These are phyloP conservation scores for Pugionium dolabratum DNA, from an alignment of 345 rosid species.

Conservation along the genomic window DNA sequence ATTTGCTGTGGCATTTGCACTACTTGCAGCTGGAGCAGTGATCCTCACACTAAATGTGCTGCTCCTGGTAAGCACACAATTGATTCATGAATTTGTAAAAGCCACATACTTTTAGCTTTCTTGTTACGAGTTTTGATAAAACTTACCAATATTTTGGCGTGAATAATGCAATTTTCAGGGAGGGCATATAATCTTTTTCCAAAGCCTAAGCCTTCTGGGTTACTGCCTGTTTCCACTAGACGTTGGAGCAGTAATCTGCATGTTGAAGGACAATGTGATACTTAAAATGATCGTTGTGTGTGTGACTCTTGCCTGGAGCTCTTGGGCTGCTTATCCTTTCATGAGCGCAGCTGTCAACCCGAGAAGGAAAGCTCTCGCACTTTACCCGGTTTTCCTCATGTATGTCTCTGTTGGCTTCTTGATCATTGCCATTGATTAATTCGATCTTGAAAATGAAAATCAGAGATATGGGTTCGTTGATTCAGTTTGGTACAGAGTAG, in stretches of 20 bases:
- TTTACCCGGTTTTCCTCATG: conserved; percentile 45
- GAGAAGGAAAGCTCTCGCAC: conserved; percentile 81
- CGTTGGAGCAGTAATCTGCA: conserved; percentile 76
- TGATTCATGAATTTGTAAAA: too few relatives aligned
- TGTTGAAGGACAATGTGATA: conserved; percentile 77
- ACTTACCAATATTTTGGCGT: too few relatives aligned
- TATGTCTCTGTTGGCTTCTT: background rate
- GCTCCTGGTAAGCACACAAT: conserved; percentile 62
- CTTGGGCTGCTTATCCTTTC: conserved; percentile 97
- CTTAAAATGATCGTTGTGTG: conserved; percentile 66
- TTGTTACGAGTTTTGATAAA: background rate
- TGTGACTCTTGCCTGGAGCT: conserved; percentile 86
- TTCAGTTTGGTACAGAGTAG: conserved; percentile 28
- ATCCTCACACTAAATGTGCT: conserved; percentile 91
- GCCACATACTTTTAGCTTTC: background rate
- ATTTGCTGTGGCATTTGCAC: conserved; percentile 95
- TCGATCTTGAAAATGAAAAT: background rate
- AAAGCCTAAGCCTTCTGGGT: conserved; percentile 80
- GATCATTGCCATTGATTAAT: background rate
- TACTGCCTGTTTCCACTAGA: conserved; percentile 88
- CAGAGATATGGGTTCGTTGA: conserved; percentile 4
- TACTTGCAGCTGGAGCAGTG: conserved; percentile 94
- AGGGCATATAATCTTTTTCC: conserved; percentile 89
- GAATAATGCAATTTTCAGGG: conserved; percentile 53
- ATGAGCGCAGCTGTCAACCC: conserved; percentile 93